Evolutionary conservation across 2,329 filamentous ascomycete genomes (phyloP).

Genomic region (Arthrinium phaeospermum): DNA sequence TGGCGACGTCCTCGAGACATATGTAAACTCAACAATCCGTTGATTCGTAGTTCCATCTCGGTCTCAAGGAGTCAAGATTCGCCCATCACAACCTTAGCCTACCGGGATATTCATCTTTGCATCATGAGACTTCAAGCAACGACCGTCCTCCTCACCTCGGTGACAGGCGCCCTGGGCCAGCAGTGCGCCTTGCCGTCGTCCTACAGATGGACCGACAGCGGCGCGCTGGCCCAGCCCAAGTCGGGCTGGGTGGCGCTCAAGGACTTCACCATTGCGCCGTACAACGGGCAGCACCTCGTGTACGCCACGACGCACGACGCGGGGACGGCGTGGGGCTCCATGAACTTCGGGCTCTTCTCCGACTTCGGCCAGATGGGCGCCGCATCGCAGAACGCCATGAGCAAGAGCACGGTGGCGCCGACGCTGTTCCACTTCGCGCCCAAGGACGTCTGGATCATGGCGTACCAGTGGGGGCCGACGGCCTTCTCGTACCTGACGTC

Average conservation of each 20-base stretch:
- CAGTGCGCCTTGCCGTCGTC: not conserved
- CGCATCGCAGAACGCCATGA: conserved; percentile 59
- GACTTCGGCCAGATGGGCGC: conserved; percentile 58
- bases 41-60: not conserved
- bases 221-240: conserved; percentile 15
- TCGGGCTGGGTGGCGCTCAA: conserved; percentile 53
- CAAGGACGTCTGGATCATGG: conserved; percentile 67
- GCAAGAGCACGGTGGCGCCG: conserved; percentile 56
- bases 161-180: not conserved
- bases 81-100: not conserved
- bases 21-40: not conserved
- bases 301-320: conserved; percentile 58
- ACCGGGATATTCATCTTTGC: not conserved
- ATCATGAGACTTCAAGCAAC: not conserved
- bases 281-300: conserved; percentile 65
- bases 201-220: conserved; percentile 18
- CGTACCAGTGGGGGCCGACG: conserved; percentile 68
- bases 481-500: conserved; percentile 67
- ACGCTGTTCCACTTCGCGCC: conserved; percentile 68
- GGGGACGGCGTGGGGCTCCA: conserved; percentile 56
- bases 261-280: conserved; percentile 62
- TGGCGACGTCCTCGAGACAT: not conserved
- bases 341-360: conserved; percentile 61
- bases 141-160: not conserved
- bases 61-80: not conserved